A percentile compares a stretch with the other conserved stretches of the same genome.
Evolutionary conservation across 176 grass and related monocot genomes (phyloP).

Genomic region (Pontederia crassipes): DNA sequence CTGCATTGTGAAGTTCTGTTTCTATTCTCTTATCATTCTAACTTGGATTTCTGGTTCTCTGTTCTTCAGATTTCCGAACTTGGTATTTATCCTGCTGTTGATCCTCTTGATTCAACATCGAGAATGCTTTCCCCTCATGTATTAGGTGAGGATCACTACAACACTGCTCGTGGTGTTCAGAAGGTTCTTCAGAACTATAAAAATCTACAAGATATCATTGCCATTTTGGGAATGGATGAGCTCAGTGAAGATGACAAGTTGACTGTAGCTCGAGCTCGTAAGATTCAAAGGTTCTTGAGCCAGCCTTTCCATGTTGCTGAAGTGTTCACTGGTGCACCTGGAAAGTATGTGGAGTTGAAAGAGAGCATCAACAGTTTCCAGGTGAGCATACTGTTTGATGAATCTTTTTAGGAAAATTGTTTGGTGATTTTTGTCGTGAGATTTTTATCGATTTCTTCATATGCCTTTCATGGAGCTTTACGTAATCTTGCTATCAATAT

Average conservation of each 20-base stretch:
- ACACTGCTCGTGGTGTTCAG: constrained; percentile 25
- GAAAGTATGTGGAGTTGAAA: constrained; percentile 29
- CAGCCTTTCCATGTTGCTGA: constrained; percentile 33
- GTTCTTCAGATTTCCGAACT: constrained; percentile 16
- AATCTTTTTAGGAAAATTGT: too few relatives aligned
- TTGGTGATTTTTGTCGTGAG: too few relatives aligned
- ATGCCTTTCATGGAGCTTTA: too few relatives aligned
- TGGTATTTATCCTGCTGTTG: constrained; percentile 24
- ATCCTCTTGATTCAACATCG: constrained; percentile 26
- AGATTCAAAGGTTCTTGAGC: constrained; percentile 25
- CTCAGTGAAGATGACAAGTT: constrained; percentile 26
- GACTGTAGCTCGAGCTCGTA: constrained; percentile 20
- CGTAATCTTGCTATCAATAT: too few relatives aligned
- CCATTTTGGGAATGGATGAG: constrained; percentile 24
- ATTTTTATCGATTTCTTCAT: too few relatives aligned
- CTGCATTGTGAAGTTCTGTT: not conserved
- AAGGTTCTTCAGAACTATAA: constrained; percentile 28
- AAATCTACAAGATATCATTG: constrained; percentile 27
- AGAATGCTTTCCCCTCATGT: constrained; percentile 26
- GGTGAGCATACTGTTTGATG: not conserved
- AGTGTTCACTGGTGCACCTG: constrained; percentile 31
- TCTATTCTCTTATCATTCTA: not conserved
- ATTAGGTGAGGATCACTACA: constrained; percentile 22
- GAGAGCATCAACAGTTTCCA: constrained; percentile 26
- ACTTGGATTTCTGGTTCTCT: constrained; percentile 2